A percentile compares a stretch with the other conserved stretches of the same genome.
Evolutionary conservation across 2,329 filamentous ascomycete species (phyloP).

Genomic region (Nemania abortiva): DNA sequence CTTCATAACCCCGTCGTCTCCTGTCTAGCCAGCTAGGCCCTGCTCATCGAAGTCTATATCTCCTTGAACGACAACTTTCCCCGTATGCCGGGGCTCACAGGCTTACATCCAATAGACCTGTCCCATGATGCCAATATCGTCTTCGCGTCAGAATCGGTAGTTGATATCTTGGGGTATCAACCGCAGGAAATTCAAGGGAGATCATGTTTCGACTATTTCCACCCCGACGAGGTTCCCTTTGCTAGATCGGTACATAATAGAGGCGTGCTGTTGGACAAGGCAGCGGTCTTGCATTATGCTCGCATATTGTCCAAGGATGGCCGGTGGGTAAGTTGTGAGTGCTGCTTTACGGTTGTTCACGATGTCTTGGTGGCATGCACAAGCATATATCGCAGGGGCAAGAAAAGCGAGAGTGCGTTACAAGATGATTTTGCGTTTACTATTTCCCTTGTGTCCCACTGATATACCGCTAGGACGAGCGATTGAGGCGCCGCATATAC

Average conservation of each 20-base stretch:
- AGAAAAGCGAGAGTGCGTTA: constrained; percentile 79
- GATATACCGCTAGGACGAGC: constrained; percentile 71
- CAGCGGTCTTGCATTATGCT: constrained; percentile 85
- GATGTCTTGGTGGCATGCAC: constrained; percentile 89
- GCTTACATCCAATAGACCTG: constrained; percentile 67
- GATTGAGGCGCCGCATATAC: constrained; percentile 80
- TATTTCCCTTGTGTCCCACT: constrained; percentile 13
- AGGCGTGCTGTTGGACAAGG: constrained; percentile 83
- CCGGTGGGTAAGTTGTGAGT: constrained; percentile 83
- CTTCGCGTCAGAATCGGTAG: constrained; percentile 85
- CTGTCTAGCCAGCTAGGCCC: not conserved
- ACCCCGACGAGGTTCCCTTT: constrained; percentile 81
- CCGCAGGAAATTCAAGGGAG: constrained; percentile 80
- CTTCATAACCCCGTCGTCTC: constrained; percentile 8
- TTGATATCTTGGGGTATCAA: constrained; percentile 77
- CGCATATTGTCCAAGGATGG: constrained; percentile 76
- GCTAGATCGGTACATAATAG: constrained; percentile 79
- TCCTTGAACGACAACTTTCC: not conserved
- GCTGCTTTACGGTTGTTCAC: constrained; percentile 89
- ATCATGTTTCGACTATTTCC: constrained; percentile 88
- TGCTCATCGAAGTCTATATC: not conserved
- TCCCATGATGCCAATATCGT: constrained; percentile 81
- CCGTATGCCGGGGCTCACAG: constrained; percentile 28
- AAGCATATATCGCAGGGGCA: constrained; percentile 77
- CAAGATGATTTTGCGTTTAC: constrained; percentile 21